A percentile compares a stretch with the other conserved stretches of the same genome.
Evolutionary conservation across 1,284 basidiomycete genomes (phyloP).

Genomic region (Mrakiaceae sp.): DNA sequence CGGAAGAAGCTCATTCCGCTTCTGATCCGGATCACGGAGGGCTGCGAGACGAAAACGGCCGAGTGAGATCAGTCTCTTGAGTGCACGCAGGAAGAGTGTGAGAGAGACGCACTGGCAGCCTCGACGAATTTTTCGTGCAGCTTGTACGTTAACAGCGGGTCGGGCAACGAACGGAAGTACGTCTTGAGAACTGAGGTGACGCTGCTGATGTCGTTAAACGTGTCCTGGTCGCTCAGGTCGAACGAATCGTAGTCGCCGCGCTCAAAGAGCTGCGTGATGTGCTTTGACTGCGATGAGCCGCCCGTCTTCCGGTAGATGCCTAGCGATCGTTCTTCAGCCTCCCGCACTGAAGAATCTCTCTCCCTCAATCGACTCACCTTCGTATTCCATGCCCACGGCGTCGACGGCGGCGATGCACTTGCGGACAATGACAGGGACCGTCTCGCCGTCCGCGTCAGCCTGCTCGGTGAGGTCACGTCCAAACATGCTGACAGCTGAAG

Average conservation of each 20-base stretch:
- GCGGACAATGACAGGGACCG: slow-evolving; percentile 79
- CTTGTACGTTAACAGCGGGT: slow-evolving; percentile 80
- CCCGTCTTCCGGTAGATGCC: slow-evolving; percentile 97
- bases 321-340: slow-evolving; percentile 25
- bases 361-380: slow-evolving; percentile 19
- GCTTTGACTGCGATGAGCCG: slow-evolving; percentile 80
- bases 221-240: slow-evolving; percentile 72
- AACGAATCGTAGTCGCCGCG: slow-evolving; percentile 77
- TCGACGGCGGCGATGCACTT: slow-evolving; percentile 94
- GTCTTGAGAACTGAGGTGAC: slow-evolving; percentile 95
- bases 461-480: slow-evolving; percentile 79
- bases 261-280: slow-evolving; percentile 90
- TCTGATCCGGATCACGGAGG: slow-evolving; percentile 52
- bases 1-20: slow-evolving; percentile 52
- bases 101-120: slow-evolving; percentile 44
- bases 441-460: slow-evolving; percentile 56
- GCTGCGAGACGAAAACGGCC: slow-evolving; percentile 27
- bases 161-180: slow-evolving; percentile 84
- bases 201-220: slow-evolving; percentile 89
- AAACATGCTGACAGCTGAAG: slow-evolving; percentile 71
- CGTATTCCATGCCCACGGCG: slow-evolving; percentile 44
- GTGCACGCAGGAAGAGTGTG: neutral
- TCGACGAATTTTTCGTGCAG: slow-evolving; percentile 82
- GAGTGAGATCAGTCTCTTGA: neutral
- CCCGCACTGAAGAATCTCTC: too few relatives aligned